Conservation (phyloP, 768 basidiomycete genomes). For the Botryobasidium botryosum region DNA sequence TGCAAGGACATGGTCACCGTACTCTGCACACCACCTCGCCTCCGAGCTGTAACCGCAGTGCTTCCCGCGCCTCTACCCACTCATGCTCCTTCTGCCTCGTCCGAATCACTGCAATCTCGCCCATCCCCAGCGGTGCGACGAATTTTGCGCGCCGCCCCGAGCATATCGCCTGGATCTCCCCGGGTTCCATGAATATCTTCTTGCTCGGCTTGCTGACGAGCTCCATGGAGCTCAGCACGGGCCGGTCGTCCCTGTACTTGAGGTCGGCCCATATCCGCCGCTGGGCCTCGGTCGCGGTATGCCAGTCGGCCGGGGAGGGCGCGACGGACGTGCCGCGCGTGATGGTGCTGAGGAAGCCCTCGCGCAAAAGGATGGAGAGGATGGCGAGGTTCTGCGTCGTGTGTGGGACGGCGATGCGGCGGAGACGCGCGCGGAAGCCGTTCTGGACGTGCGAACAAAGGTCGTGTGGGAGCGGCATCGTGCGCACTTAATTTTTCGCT, state of each 20-base stretch:
- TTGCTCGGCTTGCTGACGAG: conserved; percentile 76
- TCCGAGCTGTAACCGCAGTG: conserved; percentile 51
- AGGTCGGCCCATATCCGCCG: conserved; percentile 84
- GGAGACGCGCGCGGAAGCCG: conserved; percentile 77
- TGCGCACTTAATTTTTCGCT: no score
- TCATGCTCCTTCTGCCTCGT: conserved; percentile 54
- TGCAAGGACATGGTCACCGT: no score
- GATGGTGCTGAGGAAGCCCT: conserved; percentile 72
- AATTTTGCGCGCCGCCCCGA: conserved; percentile 67
- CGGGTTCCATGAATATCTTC: conserved; percentile 52
- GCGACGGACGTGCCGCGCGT: conserved; percentile 56
- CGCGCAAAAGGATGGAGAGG: conserved; percentile 76
- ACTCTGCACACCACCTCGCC: conserved; percentile 86
- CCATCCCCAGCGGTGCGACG: conserved; percentile 72
- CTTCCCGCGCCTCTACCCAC: conserved; percentile 90
- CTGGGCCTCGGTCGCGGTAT: conserved; percentile 39
- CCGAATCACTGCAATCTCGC: conserved; percentile 78
- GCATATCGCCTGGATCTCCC: conserved; percentile 63
- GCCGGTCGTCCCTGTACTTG: conserved; percentile 82
- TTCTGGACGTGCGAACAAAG: conserved; percentile 87
- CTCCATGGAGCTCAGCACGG: conserved; percentile 63
- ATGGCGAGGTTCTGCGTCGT: conserved; percentile 83
- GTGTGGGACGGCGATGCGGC: conserved; percentile 59
- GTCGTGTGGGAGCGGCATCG: conserved; percentile 47
- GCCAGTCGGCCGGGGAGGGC: conserved; percentile 50